Evolutionary conservation across 2,329 filamentous ascomycete species (phyloP).

Genomic region (Aspergillus cejpii): DNA sequence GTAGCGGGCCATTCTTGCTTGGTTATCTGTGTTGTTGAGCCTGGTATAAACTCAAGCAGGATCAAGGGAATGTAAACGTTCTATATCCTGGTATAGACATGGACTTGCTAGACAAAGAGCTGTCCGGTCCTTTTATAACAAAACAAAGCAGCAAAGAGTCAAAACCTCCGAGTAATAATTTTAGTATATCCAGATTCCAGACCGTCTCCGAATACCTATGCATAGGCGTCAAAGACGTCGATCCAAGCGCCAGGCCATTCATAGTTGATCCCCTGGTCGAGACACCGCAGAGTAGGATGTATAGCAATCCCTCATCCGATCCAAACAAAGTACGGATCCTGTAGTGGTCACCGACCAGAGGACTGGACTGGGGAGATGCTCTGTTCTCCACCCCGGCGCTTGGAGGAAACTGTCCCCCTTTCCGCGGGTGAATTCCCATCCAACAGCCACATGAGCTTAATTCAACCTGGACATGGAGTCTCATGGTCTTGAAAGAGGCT

Average conservation of each 20-base stretch:
- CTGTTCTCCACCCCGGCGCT: conserved; percentile 24
- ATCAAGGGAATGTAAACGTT: background rate
- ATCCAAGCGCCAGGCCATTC: background rate
- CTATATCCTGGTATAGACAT: too few relatives aligned
- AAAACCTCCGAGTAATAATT: background rate
- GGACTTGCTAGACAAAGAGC: conserved; percentile 1
- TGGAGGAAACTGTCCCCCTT: conserved; percentile 13
- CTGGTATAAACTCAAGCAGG: too few relatives aligned
- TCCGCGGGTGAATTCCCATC: conserved; percentile 17
- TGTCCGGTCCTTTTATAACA: background rate
- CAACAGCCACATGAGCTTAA: conserved; percentile 22
- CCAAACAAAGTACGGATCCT: too few relatives aligned
- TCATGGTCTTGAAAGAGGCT: too few relatives aligned
- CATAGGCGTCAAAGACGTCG: background rate
- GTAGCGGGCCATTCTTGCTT: conserved; percentile 38
- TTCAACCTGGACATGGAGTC: conserved; percentile 14
- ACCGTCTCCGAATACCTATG: background rate
- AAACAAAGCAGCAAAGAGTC: background rate
- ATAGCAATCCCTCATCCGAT: too few relatives aligned
- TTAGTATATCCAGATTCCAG: background rate
- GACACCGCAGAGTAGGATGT: background rate
- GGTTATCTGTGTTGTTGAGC: background rate
- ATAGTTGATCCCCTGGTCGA: background rate
- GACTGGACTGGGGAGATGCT: background rate
- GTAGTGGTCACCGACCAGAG: background rate